Evolutionary conservation across 2,329 filamentous ascomycete species (phyloP).

Genomic region (Annulohypoxylon truncatum): DNA sequence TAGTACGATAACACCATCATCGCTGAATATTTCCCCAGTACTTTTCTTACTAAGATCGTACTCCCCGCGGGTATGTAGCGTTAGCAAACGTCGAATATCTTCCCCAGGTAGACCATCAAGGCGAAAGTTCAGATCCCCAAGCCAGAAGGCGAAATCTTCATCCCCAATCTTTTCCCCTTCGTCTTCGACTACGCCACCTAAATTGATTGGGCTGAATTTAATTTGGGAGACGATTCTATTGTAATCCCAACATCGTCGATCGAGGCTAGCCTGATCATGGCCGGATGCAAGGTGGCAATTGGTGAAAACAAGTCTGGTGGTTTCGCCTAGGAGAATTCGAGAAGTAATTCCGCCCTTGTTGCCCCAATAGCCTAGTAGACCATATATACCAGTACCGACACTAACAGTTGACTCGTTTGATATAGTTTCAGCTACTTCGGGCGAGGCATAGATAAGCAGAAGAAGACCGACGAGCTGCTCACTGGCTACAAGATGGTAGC

Average conservation of each 20-base stretch:
- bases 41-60: slow-evolving; percentile 68
- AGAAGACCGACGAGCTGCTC: slow-evolving; percentile 90
- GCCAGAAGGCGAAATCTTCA: slow-evolving; percentile 95
- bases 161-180: slow-evolving; percentile 80
- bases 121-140: slow-evolving; percentile 95
- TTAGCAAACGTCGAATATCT: slow-evolving; percentile 86
- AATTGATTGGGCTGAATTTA: slow-evolving; percentile 79
- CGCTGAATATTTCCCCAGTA: slow-evolving; percentile 55
- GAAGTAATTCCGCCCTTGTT: slow-evolving; percentile 93
- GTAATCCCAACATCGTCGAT: slow-evolving; percentile 91
- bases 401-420: slow-evolving; percentile 84
- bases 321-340: slow-evolving; percentile 87
- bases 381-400: slow-evolving; percentile 89
- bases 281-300: slow-evolving; percentile 94
- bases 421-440: slow-evolving; percentile 77
- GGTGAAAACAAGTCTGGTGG: slow-evolving; percentile 87
- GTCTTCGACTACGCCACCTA: slow-evolving; percentile 73
- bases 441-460: slow-evolving; percentile 86
- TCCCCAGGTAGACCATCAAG: slow-evolving; percentile 88
- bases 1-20: slow-evolving; percentile 64
- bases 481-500: slow-evolving; percentile 80
- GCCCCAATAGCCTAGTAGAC: slow-evolving; percentile 90
- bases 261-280: slow-evolving; percentile 78
- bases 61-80: slow-evolving; percentile 83
- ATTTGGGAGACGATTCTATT: slow-evolving; percentile 80